Evolutionary conservation across 2,329 filamentous ascomycete species (phyloP), one percentile per base, ranked within the genome.

Genomic region (Botrytis squamosa): DNA sequence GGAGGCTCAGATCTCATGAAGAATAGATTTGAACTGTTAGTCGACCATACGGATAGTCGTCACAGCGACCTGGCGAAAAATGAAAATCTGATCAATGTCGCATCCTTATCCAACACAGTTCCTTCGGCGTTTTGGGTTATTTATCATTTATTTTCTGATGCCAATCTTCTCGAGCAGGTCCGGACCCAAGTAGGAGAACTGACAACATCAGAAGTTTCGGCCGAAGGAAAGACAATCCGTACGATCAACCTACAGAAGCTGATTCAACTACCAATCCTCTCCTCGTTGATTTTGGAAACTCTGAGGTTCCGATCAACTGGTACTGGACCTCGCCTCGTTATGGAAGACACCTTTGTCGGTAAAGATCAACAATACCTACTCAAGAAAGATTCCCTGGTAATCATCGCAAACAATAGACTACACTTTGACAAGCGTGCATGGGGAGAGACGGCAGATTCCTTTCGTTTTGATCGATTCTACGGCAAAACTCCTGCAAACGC

Each of bases 331-430:
- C 63, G 71, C 7, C 55, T 52, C 20, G 63, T 72, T 29, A 60
- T 60, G 40, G 71, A 67, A 38, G 71, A 68, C 22, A 72, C 69
- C 8, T 29, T 60, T 49, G 22, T 72, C 42, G 62, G 70, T 16
- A 22, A 59, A n/a, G 71, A 72, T 68, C 46, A 72, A 57, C 46
- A 72, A 57, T 72, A 68, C 44, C 63, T 68, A 5, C 63, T 72
- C 12, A 68, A 49, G 65, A 72, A 72, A 25, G 52, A 42, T 60
- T 72, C 71, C 9, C 16, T 72, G 25, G 63, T 72, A 3, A 59
- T 72, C 10, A 68, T 72, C 10, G 63, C 52, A 1, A 72, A 72
- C 22, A 68, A 18, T 46, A 33, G 16, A 25, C 44, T 68, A 25
- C 62, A 72, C 57, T 68, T 72, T 46, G 63, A 68, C 71, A 72